Evolutionary conservation across 805 yeast species (phyloP), one percentile per base, ranked within the genome.

Genomic region (Grigorovia transvaalensis): DNA sequence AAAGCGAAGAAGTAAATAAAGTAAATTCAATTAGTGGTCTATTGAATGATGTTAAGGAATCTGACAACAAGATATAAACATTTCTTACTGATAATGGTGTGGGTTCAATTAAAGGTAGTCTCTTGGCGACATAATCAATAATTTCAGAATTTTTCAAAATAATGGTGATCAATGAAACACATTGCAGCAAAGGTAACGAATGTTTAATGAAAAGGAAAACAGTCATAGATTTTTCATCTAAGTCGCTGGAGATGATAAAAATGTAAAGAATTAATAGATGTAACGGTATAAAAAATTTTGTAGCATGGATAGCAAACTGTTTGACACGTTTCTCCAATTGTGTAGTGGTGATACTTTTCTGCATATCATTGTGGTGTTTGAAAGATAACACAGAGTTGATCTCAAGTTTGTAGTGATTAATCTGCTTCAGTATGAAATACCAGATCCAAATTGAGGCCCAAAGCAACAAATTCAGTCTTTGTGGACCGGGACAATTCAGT

Each of bases 11-110:
- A 2, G 77, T 30, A 57, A 79, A 78, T 40, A 85, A 72, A 3
- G 77, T 75, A 19, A 84, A 68, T 66, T 93, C 98, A 46, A 85
- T 82, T 47, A 88, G 60, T 0, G 88, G 85, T 61, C 81, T 82
- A 3, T 88, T 73, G 63, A 85, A 88, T 0, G 96, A 88, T 0
- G 95, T 85, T 46, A 93, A 71, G 5, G 89, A 81, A 70, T 91
- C 99, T 8, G 96, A 80, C 13, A 90, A 65, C 47, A 93, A 67
- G 42, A 91, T 85, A 63, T 91, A 97, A 51, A 64, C 69, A 49
- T 65, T 78, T 74, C 64, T 71, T 65, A 54, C 63, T 51, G 62
- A 57, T 48, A 55, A 30, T 48, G 63, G 55, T 57, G 57, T 48
- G 67, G 76, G 55, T 64, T 69, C 58, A 74, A 66, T 43, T 74